phyloP scores from a whole-genome alignment of 2,329 filamentous ascomycete species.

The Cytospora chrysosperma region DNA sequence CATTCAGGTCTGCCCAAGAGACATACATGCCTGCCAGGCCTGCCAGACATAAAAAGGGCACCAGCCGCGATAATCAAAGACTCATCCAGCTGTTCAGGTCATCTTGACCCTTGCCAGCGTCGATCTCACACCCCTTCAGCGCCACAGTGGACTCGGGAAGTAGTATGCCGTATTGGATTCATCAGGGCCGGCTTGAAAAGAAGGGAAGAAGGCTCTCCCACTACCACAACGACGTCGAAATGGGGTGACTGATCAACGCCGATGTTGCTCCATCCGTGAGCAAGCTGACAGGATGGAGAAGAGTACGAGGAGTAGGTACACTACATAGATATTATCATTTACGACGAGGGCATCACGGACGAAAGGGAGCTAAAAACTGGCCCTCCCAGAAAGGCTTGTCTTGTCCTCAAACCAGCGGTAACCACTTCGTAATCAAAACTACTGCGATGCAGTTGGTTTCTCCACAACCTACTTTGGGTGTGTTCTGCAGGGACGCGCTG shows the following conservation, averaged over 20 bases:
- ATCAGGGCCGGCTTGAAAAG: constrained; percentile 1
- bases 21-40: no score
- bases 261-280: constrained; percentile 1
- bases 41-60: background rate
- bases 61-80: background rate
- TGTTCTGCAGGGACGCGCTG: constrained; percentile 10
- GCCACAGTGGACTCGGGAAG: background rate
- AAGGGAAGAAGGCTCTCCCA: background rate
- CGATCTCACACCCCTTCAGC: background rate
- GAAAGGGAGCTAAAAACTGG: background rate
- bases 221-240: constrained; percentile 9
- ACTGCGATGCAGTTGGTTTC: background rate
- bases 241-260: constrained; percentile 14
- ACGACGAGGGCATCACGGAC: background rate
- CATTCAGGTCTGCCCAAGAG: background rate
- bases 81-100: background rate
- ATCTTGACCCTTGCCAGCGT: background rate
- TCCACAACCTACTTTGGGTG: background rate
- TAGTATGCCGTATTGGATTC: background rate
- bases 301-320: background rate
- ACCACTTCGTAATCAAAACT: background rate
- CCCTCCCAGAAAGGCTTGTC: constrained; percentile 11
- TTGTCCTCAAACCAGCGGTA: background rate
- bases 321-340: no score
- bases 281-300: background rate